phyloP scores from a whole-genome alignment of 345 rosid genomes.

The Aegle marmelos region DNA sequence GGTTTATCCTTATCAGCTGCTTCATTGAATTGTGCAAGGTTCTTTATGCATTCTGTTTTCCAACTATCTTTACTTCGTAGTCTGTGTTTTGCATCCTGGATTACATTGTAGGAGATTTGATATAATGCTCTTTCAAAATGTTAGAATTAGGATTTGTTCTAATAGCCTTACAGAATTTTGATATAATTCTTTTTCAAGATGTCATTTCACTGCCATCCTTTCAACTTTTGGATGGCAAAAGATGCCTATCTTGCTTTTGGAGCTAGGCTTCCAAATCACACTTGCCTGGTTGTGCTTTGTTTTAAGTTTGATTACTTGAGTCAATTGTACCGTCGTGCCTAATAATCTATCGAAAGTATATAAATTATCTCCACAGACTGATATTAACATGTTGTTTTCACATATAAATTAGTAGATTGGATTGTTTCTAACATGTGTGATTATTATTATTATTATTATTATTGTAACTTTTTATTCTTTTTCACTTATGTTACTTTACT shows the following conservation, averaged over 20 bases:
- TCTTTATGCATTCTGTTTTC: neutral
- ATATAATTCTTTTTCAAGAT: neutral
- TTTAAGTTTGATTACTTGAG: neutral
- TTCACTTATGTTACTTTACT: neutral
- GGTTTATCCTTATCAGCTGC: conserved; percentile 22
- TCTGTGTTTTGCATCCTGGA: neutral
- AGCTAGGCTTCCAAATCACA: neutral
- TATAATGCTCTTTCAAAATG: neutral
- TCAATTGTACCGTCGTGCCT: neutral
- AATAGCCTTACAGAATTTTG: neutral
- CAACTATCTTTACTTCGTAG: neutral
- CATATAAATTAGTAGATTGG: neutral
- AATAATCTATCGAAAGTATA: neutral
- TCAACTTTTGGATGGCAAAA: neutral
- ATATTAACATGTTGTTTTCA: neutral
- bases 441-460: neutral
- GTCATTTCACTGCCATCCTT: neutral
- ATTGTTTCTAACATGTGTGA: neutral
- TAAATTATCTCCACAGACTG: neutral
- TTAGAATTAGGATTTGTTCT: neutral
- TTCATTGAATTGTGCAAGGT: conserved; percentile 40
- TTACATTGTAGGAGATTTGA: neutral
- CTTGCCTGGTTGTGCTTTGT: neutral
- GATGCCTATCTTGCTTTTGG: neutral
- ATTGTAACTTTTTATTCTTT: neutral